Percentiles rank a stretch among this genome's conserved stretches.
phyloP scores from a whole-genome alignment of 2,329 filamentous ascomycete genomes.

The Plectosphaerella sp. region DNA sequence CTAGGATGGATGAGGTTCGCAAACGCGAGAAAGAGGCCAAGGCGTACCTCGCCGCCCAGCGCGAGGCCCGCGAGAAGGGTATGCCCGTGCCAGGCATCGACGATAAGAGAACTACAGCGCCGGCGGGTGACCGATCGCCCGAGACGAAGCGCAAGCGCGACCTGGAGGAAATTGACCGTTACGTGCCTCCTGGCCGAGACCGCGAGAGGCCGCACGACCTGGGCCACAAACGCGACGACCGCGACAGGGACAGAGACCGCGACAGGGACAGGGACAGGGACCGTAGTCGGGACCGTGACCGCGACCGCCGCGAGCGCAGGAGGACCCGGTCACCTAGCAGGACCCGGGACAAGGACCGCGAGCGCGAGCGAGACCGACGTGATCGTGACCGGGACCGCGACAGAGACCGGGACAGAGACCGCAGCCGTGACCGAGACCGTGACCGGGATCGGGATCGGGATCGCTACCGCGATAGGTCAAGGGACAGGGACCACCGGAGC shows the following conservation, averaged over 20 bases:
- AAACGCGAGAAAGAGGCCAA: slow-evolving; percentile 61
- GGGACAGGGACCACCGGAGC: slow-evolving; percentile 18
- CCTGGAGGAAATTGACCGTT: slow-evolving; percentile 31
- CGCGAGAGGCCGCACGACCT: slow-evolving; percentile 17
- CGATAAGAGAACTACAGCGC: slow-evolving; percentile 32
- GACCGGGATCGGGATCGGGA: slow-evolving; percentile 19
- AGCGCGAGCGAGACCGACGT: slow-evolving; percentile 16
- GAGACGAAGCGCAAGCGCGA: slow-evolving; percentile 34
- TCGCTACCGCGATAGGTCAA: not conserved
- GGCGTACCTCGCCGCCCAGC: slow-evolving; percentile 58
- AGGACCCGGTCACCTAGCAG: slow-evolving; percentile 30
- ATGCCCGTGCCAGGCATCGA: slow-evolving; percentile 55
- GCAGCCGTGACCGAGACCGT: slow-evolving; percentile 22
- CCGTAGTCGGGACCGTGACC: slow-evolving; percentile 14
- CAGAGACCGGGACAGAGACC: slow-evolving; percentile 23
- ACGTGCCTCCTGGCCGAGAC: slow-evolving; percentile 39
- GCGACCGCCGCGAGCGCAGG: slow-evolving; percentile 22
- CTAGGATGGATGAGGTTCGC: slow-evolving; percentile 58
- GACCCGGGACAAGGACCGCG: slow-evolving; percentile 26
- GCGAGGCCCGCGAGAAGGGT: slow-evolving; percentile 56
- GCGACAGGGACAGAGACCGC: slow-evolving; percentile 24
- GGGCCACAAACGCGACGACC: slow-evolving; percentile 23
- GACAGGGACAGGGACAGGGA: slow-evolving; percentile 24
- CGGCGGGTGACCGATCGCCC: slow-evolving; percentile 24
- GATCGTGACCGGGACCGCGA: slow-evolving; percentile 22